Base-by-base conservation (phyloP, 805 yeast genomes). In the Candida rishiriensis region DNA sequence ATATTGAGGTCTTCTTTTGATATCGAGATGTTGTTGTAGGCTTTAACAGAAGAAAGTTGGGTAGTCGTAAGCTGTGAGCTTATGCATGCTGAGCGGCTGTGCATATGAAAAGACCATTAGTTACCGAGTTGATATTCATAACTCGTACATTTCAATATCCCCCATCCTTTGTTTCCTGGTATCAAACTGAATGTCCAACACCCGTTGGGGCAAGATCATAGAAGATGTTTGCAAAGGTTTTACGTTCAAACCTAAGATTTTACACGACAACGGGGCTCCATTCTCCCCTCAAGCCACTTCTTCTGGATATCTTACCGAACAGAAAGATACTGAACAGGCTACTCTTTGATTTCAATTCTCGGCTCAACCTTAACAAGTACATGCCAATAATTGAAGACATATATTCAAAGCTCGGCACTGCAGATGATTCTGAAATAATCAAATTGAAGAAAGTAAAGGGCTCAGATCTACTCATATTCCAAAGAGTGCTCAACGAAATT, bases 311-410 rank as follows among this genome's bases (percentile, higher is more conserved):
- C 2, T 72, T 85, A 10, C 93, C 95, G 5, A 68, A 75, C 16
- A 76, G 76, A 58, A 75, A 74, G 45, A 64, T 75, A 18, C 60
- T 84, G 39, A 83, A 82, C 49, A 65, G 78, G 40, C 68, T 82
- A 15, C 66, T 85, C 7, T 85, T 85, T 57, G 90, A 85, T 54
- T 68, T 79, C 48, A 86, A 84, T 58, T 70, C 85, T 36, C 64
- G 79, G 38, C 67, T 79, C 34, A 69, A 79, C 1, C 79, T 75
- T 50, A 61, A 63, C 11, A 79, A 78, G 55, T 70, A 81, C 29
- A 56, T 79, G 35, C 82, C 83, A 1, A 71, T 78, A 0, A 71
- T 78, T 44, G 71, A 75, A 49, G 46, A 71, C 0, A 60, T 85
- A 3, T 85, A 85, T 55, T 61, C 69, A 12, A 57, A 66, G 28